A percentile compares a stretch with the other conserved stretches of the same genome.
Conservation (phyloP, 192 early-diverging fungal species). For the Diversispora eburnea region DNA sequence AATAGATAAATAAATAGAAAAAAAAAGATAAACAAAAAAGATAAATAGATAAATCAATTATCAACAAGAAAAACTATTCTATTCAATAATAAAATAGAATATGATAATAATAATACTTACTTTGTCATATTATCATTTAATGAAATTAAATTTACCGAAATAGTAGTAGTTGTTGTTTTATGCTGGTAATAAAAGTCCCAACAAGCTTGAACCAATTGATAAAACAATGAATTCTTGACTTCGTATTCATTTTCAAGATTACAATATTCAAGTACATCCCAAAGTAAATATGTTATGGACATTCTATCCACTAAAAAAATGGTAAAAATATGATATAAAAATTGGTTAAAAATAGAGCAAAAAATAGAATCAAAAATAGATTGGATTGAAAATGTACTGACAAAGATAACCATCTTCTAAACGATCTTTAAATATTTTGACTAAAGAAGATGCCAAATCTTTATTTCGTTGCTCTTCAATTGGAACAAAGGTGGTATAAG, state of each 20-base stretch:
- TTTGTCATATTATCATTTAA: neutral
- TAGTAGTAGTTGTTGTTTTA: neutral
- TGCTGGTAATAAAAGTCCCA: neutral
- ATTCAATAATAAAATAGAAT: no score
- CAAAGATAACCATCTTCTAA: neutral
- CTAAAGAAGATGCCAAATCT: neutral
- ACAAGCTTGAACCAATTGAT: neutral
- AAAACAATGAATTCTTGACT: neutral
- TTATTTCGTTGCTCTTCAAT: neutral
- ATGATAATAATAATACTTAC: neutral
- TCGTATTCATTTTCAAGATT: constrained; percentile 16
- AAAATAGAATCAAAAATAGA: no score
- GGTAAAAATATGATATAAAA: no score
- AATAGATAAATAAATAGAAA: neutral
- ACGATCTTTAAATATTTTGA: neutral
- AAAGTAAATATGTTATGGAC: constrained; percentile 4
- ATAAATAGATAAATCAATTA: neutral
- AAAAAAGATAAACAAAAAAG: neutral
- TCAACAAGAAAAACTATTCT: no score
- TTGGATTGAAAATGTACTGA: neutral
- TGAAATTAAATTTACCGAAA: no score
- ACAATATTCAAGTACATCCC: constrained; percentile 15
- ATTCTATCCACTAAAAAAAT: neutral
- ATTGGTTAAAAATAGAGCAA: no score
- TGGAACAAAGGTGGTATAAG: neutral